These are phyloP conservation scores for Candida pini DNA, from an alignment of 805 yeast genomes.

Conservation along the genomic window DNA sequence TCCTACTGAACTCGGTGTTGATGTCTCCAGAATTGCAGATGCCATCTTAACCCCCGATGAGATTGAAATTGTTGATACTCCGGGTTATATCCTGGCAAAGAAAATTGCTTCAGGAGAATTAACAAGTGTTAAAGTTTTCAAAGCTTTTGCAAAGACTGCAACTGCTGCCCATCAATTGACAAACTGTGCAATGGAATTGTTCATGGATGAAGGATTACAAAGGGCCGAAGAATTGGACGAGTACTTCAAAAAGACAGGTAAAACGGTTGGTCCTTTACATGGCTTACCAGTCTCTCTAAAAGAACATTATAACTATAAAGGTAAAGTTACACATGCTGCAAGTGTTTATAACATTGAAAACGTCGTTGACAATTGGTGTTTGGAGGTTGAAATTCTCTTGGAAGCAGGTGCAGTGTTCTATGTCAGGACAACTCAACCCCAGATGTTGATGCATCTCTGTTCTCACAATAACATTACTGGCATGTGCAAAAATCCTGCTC, in stretches of 20 bases:
- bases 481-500: slow-evolving; percentile 42
- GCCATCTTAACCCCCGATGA: slow-evolving; percentile 30
- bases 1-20: slow-evolving; percentile 14
- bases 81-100: slow-evolving; percentile 15
- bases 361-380: slow-evolving; percentile 29
- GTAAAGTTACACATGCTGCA: slow-evolving; percentile 44
- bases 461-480: slow-evolving; percentile 53
- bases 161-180: slow-evolving; percentile 50
- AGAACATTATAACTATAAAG: slow-evolving; percentile 41
- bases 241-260: slow-evolving; percentile 40
- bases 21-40: slow-evolving; percentile 24
- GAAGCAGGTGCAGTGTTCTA: slow-evolving; percentile 48
- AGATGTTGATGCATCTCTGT: slow-evolving; percentile 46
- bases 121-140: slow-evolving; percentile 39
- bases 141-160: slow-evolving; percentile 52
- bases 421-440: slow-evolving; percentile 53
- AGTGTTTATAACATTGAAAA: slow-evolving; percentile 31
- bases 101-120: slow-evolving; percentile 25
- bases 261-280: slow-evolving; percentile 56
- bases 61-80: slow-evolving; percentile 34
- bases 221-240: slow-evolving; percentile 52
- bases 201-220: slow-evolving; percentile 53
- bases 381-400: slow-evolving; percentile 33
- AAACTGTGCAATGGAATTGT: slow-evolving; percentile 36
- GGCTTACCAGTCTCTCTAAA: slow-evolving; percentile 49